Evolutionary conservation across 352 stramenopile species (phyloP), one percentile per base, ranked within the genome.

Genomic region (Globisporangium uncinulatum): DNA sequence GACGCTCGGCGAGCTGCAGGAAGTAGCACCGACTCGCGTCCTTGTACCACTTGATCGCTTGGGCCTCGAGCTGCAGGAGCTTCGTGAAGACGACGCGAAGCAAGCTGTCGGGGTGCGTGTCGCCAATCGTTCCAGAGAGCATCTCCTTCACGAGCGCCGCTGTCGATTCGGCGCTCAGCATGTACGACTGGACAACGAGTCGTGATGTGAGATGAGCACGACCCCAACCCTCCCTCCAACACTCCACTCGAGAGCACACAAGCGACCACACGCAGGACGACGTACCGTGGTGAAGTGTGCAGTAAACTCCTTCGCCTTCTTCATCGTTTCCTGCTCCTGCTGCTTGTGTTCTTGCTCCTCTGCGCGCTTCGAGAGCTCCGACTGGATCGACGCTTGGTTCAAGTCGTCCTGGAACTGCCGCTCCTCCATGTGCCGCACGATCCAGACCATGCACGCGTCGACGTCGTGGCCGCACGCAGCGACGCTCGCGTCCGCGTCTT

Each of bases 361-460:
- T 17, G 72, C 62, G 4, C 67, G 81, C 61, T 82, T 87, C 37
- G 81, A 74, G 29, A 83, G 62, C 55, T 94, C 83, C 1, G 83
- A 94, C 62, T 83, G 64, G 57, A 92, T 92, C 13, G 82, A 91
- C 32, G 83, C 83, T 50, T 67, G 63, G 56, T 91, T 90, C 13
- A 94, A 46, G 21, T 94, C 79, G 17, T 75, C 66, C 17, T 67
- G 71, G 47, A 89, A 94, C 54, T 89, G 66, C 52, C 71, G 64
- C 56, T 94, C 83, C 52, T 92, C 83, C 13, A 87, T 57, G 49
- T 79, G 74, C n/a, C 76, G 77, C 44, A 89, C 71, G 54, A 91
- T 87, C 81, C 81, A 94, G 43, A 90, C 1, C 79, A 94, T 92
- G 54, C 82, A 92, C n/a, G 63, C 67, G 39, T 92, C 83, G 3